phyloP scores from a whole-genome alignment of 2,329 filamentous ascomycete species.

The Meredithiella fracta region DNA sequence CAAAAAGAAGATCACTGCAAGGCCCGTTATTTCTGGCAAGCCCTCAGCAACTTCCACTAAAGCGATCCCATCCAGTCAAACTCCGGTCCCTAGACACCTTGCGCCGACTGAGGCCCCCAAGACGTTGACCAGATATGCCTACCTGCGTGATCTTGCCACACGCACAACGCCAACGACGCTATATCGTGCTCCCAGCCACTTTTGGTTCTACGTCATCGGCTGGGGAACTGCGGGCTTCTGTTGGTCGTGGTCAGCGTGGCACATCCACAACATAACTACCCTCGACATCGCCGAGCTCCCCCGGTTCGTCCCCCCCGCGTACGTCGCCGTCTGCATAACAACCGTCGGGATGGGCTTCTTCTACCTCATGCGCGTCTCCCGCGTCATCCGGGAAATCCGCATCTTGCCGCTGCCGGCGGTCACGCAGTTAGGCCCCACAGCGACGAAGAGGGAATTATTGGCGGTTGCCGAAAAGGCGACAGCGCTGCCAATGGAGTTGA shows the following conservation, averaged over 20 bases:
- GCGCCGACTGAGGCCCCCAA: conserved; percentile 8
- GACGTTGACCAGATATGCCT: conserved; percentile 23
- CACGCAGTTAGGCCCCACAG: conserved; percentile 11
- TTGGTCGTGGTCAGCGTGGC: conserved; percentile 33
- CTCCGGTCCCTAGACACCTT: background rate
- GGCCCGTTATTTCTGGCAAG: background rate
- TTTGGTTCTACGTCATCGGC: conserved; percentile 43
- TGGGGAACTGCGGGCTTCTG: conserved; percentile 39
- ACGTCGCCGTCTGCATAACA: conserved; percentile 39
- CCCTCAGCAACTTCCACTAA: conserved; percentile 8
- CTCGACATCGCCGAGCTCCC: conserved; percentile 32
- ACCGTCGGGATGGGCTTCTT: conserved; percentile 45
- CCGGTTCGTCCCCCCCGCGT: conserved; percentile 40
- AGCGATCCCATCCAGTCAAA: conserved; percentile 12
- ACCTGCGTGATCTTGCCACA: conserved; percentile 38
- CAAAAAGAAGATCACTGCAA: background rate
- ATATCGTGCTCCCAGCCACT: conserved; percentile 49
- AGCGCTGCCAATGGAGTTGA: conserved; percentile 35
- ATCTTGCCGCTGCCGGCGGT: conserved; percentile 28
- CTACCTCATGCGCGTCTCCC: conserved; percentile 38
- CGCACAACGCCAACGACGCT: conserved; percentile 41
- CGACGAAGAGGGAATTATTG: conserved; percentile 12
- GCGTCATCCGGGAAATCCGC: conserved; percentile 42
- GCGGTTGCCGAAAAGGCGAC: conserved; percentile 15
- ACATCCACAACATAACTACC: conserved; percentile 33